Evolutionary conservation across 2,329 filamentous ascomycete species (phyloP).

Genomic region (Aureobasidium sp.): DNA sequence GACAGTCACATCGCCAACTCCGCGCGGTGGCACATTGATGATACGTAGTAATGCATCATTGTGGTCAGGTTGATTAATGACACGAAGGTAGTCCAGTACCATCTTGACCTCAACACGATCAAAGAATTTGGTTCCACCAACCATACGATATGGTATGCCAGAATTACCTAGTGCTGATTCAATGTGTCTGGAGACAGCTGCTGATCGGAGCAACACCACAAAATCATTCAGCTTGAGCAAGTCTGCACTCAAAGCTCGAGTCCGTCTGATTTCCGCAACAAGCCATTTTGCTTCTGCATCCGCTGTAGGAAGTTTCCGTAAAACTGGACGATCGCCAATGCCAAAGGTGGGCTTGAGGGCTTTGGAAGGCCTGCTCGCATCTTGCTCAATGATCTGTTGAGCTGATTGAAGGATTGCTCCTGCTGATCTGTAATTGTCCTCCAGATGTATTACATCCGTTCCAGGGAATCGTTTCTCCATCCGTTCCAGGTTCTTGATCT

Average conservation of each 20-base stretch:
- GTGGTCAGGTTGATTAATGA: constrained; percentile 76
- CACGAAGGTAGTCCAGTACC: constrained; percentile 78
- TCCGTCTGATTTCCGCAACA: constrained; percentile 70
- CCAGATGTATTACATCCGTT: constrained; percentile 74
- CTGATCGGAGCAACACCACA: constrained; percentile 80
- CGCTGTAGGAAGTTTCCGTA: constrained; percentile 65
- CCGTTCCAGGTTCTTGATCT: constrained; percentile 77
- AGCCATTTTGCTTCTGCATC: constrained; percentile 80
- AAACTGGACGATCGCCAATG: constrained; percentile 70
- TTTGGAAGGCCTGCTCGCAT: constrained; percentile 72
- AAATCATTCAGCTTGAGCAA: constrained; percentile 71
- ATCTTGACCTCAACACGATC: constrained; percentile 85
- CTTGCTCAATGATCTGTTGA: constrained; percentile 83
- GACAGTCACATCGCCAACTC: constrained; percentile 72
- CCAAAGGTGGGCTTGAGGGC: constrained; percentile 71
- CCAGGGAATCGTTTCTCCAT: constrained; percentile 70
- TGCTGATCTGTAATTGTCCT: constrained; percentile 92
- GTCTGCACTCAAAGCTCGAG: constrained; percentile 61
- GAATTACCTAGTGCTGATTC: constrained; percentile 73
- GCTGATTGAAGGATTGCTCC: constrained; percentile 75
- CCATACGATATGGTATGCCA: constrained; percentile 85
- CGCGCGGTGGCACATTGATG: constrained; percentile 75
- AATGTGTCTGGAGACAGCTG: constrained; percentile 74
- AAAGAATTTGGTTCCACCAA: constrained; percentile 85
- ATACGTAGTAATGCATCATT: constrained; percentile 79